Evolutionary conservation across 2,329 filamentous ascomycete genomes (phyloP).

Genomic region (Aspergillus udagawae): DNA sequence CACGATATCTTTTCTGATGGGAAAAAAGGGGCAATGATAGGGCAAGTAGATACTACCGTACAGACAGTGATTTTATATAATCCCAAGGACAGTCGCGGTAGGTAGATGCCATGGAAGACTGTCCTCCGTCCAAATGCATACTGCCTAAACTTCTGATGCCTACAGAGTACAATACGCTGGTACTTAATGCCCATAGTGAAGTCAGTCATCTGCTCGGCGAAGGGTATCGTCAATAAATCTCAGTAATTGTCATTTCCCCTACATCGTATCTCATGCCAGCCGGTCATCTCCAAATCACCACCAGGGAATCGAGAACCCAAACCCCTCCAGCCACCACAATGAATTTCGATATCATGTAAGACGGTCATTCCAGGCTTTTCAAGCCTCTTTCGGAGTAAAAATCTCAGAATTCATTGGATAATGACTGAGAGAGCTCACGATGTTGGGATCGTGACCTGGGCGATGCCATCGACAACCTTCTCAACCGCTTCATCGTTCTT

Average conservation of each 20-base stretch:
- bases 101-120: neutral
- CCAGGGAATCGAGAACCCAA: neutral
- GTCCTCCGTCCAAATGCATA: neutral
- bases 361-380: neutral
- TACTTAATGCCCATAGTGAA: neutral
- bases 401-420: neutral
- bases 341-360: neutral
- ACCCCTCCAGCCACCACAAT: neutral
- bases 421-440: constrained; percentile 23
- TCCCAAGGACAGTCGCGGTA: neutral
- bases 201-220: neutral
- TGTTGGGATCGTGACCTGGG: constrained; percentile 40
- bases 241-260: constrained; percentile 2
- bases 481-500: constrained; percentile 34
- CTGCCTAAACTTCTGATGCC: neutral
- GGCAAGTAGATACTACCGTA: neutral
- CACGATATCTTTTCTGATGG: neutral
- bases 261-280: constrained; percentile 6
- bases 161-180: neutral
- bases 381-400: neutral
- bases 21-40: neutral
- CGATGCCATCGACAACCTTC: constrained; percentile 40
- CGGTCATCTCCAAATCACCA: neutral
- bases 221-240: neutral
- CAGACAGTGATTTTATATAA: neutral